Conservation (phyloP, 2,329 filamentous ascomycete species). For the Pezicula radicicola region DNA sequence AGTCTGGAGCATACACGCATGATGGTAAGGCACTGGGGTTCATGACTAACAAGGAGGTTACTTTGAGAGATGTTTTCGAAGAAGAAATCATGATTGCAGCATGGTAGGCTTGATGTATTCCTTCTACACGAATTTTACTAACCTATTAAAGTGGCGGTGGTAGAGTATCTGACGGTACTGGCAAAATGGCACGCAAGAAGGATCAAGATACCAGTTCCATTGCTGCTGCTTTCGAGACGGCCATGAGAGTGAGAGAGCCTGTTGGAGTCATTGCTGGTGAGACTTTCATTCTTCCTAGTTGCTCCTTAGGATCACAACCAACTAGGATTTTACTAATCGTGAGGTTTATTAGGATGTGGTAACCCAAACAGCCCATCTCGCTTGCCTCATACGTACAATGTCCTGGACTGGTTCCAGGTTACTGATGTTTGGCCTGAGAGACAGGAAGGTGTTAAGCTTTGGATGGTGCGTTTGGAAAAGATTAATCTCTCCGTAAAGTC, state of each 20-base stretch:
- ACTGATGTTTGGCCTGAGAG: constrained; percentile 68
- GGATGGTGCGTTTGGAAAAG: constrained; percentile 65
- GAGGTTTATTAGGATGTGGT: constrained; percentile 43
- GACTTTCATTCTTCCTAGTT: constrained; percentile 8
- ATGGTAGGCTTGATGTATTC: constrained; percentile 41
- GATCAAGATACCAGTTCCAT: constrained; percentile 40
- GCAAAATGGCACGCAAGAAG: constrained; percentile 40
- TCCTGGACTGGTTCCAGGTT: constrained; percentile 67
- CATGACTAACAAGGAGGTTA: constrained; percentile 54
- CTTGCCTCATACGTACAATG: constrained; percentile 57
- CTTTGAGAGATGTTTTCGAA: constrained; percentile 54
- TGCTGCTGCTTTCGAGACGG: constrained; percentile 40
- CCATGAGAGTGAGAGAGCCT: constrained; percentile 42
- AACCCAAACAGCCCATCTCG: constrained; percentile 45
- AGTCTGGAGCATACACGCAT: constrained; percentile 54
- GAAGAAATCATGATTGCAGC: constrained; percentile 61
- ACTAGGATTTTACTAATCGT: constrained; percentile 8
- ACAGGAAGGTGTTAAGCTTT: constrained; percentile 29
- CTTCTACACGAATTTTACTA: neutral
- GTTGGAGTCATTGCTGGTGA: constrained; percentile 54
- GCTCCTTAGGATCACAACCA: neutral
- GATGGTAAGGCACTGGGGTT: constrained; percentile 51
- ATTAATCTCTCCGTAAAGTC: constrained; percentile 46
- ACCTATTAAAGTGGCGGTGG: constrained; percentile 47
- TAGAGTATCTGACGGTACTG: constrained; percentile 40